These are phyloP conservation scores for Aspergillus ochraceus DNA, from an alignment of 2,329 filamentous ascomycete genomes.

Conservation along the genomic window DNA sequence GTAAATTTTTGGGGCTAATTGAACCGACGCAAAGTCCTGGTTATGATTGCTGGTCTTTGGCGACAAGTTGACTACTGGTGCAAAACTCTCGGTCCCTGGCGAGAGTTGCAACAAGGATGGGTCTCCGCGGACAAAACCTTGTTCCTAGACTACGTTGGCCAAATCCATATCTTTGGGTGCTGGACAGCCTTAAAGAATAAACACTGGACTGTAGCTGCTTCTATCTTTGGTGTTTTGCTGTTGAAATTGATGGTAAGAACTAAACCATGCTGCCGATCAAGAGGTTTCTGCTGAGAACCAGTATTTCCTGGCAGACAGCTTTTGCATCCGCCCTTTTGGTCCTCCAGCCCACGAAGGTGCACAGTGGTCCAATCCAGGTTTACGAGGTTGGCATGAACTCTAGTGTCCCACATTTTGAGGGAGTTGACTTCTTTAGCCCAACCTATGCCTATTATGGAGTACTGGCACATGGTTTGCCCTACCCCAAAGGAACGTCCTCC, in stretches of 20 bases:
- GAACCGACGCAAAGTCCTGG: too few relatives aligned
- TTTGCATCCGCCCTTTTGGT: not conserved
- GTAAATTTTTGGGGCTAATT: too few relatives aligned
- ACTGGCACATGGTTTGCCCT: not conserved
- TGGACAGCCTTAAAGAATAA: not conserved
- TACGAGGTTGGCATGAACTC: not conserved
- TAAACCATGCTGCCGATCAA: not conserved
- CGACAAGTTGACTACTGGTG: not conserved
- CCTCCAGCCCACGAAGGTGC: not conserved
- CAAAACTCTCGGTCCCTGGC: not conserved
- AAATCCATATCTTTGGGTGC: not conserved
- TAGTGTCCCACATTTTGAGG: not conserved
- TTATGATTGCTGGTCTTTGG: not conserved
- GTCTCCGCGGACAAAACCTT: not conserved
- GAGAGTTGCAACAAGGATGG: not conserved
- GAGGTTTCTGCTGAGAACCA: not conserved
- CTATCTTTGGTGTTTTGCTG: not conserved
- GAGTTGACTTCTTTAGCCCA: not conserved
- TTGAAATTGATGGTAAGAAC: not conserved
- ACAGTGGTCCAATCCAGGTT: not conserved
- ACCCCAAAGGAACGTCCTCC: not conserved
- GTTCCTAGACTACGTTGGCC: not conserved
- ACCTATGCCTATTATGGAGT: not conserved
- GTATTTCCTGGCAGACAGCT: not conserved
- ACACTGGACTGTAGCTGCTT: not conserved